Base-by-base conservation (phyloP, 345 rosid species). In the Bruguiera sexangula region DNA sequence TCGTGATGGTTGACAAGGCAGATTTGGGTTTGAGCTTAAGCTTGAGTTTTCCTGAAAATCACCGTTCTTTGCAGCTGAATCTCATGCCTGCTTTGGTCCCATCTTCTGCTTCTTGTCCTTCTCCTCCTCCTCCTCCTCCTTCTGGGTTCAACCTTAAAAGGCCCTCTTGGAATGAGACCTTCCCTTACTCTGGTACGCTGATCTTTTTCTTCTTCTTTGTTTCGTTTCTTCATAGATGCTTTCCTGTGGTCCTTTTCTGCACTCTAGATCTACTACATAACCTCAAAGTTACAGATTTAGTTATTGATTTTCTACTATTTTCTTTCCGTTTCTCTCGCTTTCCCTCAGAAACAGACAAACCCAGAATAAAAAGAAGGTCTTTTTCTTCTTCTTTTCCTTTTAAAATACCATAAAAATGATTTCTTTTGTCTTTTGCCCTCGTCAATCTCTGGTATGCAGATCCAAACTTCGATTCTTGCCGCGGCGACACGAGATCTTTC, bases 11-110 rank as follows among this genome's bases (percentile, higher is more conserved):
- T 65, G 97, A 79, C 72, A 88, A 89, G 75, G 94, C 89, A 43
- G 99, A 89, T 80, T 80, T 95, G 73, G 96, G 99, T 59, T 74
- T 95, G 78, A 86, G 92, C 71, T 80, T 92, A 55, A 76, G 97
- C 82, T 81, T 90, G 83, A 85, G 84, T 70, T 79, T 78, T 55
- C 85, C 92, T n/a, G 82, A 79, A 61, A 77, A 75, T 18, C 76
- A 71, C 13, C 75, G 66, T 46, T 71, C 88, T 67, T 69, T 73
- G 32, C 91, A 89, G 76, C 83, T 85, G n/a, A 85, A 86, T 79
- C 90, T 80, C 39, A 74, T 71, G 79, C 76, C 92, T 6, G 78
- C 85, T 15, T 32, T 75, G 60, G 60, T 76, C 18, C 67, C 69
- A 6, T 70, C 83, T 0, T 75, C 85, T 31, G 65, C 75, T 67